phyloP scores from a whole-genome alignment of 768 basidiomycete species.

The Lentinula lateritia region DNA sequence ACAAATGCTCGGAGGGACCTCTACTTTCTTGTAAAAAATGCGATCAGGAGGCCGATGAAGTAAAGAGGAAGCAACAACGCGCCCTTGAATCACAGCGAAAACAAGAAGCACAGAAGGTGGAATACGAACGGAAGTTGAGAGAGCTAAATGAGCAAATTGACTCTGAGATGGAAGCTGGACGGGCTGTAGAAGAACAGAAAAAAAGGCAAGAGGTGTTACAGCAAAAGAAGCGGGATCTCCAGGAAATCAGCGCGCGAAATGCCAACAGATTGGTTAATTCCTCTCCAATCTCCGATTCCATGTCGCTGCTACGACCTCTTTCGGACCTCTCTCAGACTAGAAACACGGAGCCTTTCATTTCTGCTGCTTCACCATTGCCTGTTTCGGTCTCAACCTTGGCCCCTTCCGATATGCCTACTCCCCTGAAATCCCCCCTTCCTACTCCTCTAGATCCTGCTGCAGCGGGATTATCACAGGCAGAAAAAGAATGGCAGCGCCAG shows the following conservation, averaged over 20 bases:
- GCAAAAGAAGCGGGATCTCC: constrained; percentile 43
- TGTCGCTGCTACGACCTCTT: not conserved
- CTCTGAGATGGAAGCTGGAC: constrained; percentile 21
- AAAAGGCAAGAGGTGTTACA: constrained; percentile 28
- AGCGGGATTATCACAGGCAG: constrained; percentile 16
- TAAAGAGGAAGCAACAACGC: constrained; percentile 32
- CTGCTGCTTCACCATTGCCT: not conserved
- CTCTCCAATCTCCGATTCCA: not conserved
- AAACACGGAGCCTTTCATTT: not conserved
- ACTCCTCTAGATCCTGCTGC: not conserved
- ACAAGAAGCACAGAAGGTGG: constrained; percentile 38
- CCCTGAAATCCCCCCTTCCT: not conserved
- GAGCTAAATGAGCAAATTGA: constrained; percentile 38
- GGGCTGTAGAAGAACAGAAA: constrained; percentile 30
- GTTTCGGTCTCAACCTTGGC: not conserved
- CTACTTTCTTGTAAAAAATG: constrained; percentile 40
- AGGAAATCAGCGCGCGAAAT: constrained; percentile 17
- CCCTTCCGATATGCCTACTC: not conserved
- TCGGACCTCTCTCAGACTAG: not conserved
- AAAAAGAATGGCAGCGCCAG: constrained; percentile 51
- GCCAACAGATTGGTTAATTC: not conserved
- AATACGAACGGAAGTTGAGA: constrained; percentile 35
- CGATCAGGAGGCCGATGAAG: constrained; percentile 35
- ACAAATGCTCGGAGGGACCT: constrained; percentile 35
- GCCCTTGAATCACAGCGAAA: constrained; percentile 37